Base-by-base conservation (phyloP, 192 early-diverging fungal genomes). In the Coemansia biformis region DNA sequence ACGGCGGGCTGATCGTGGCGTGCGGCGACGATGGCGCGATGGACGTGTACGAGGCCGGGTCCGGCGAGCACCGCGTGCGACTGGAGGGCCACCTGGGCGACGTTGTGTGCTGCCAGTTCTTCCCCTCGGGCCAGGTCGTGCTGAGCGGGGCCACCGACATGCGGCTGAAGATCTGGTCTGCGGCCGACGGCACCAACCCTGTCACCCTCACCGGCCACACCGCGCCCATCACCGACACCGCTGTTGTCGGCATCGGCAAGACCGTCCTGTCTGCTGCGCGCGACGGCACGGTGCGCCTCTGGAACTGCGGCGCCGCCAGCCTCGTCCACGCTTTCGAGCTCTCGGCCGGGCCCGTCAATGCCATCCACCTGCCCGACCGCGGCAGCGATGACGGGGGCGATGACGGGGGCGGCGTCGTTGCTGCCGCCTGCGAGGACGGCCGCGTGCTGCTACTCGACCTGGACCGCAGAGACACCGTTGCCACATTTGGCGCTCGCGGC, bases 111-210 rank as follows among this genome's bases (percentile, higher is more conserved):
- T 77, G 79, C 40, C 66, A 62, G 38, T 86, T 89, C 62, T 89
- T 89, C 45, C 87, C 87, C 5, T 85, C 83, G 3, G 85, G 82
- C 16, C 82, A 86, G 21, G 86, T 88, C 1, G 63, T 84, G 7
- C 68, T 89, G 9, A 84, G 79, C 41, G 87, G 82, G 4, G 79
- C 75, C 11, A 71, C 77, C 12, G 87, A 89, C 48, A 78, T 84
- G 57, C 76, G 78, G 30, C 54, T 86, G 7, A 79, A 80, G 29
- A 65, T 89, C 46, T 89, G 87, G 87, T 86, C 86, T 17, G 85
- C 76, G 18, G 48, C 79, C 24, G 85, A 89, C 52, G 87, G 87
- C 38, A 71, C 69, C 23, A 86, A 85, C 46, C 87, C 87, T 9
- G 82, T 83, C 4, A 85, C 84, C 8, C 60, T 89, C 39, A 76